Evolutionary conservation across 108 stramenopile genomes (phyloP).

Genomic region (Licmophora abbreviata): DNA sequence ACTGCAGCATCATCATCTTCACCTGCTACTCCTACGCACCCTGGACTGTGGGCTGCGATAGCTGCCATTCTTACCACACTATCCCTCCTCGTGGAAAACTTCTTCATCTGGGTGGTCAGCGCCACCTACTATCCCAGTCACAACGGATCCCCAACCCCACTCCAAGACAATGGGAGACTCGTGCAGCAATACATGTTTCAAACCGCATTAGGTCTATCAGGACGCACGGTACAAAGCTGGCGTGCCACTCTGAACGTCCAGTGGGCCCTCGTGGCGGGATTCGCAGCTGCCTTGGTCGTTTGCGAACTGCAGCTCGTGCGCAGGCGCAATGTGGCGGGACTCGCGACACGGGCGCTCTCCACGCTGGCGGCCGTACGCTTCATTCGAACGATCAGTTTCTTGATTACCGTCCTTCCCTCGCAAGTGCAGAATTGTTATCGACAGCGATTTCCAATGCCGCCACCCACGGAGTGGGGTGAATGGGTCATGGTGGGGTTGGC

Average conservation of each 20-base stretch:
- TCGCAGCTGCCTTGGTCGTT: slow-evolving; percentile 50
- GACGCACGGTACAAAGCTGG: slow-evolving; percentile 40
- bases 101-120: slow-evolving; percentile 77
- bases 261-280: slow-evolving; percentile 56
- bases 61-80: slow-evolving; percentile 3
- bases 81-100: slow-evolving; percentile 63
- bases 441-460: slow-evolving; percentile 49
- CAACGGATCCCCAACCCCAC: slow-evolving; percentile 24
- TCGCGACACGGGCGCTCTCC: slow-evolving; percentile 41
- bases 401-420: slow-evolving; percentile 66
- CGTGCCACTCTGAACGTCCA: slow-evolving; percentile 63
- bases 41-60: background rate
- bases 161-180: slow-evolving; percentile 75
- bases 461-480: slow-evolving; percentile 45
- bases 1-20: too few relatives aligned
- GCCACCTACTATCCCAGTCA: slow-evolving; percentile 60
- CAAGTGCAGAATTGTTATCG: slow-evolving; percentile 56
- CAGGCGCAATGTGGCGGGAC: slow-evolving; percentile 39
- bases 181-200: slow-evolving; percentile 34
- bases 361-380: slow-evolving; percentile 49
- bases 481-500: slow-evolving; percentile 68
- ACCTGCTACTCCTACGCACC: too few relatives aligned
- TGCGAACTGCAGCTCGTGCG: slow-evolving; percentile 38
- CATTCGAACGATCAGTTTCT: slow-evolving; percentile 62
- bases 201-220: slow-evolving; percentile 30